Evolutionary conservation across 2,329 filamentous ascomycete genomes (phyloP).

Genomic region (Orbilia oligospora): DNA sequence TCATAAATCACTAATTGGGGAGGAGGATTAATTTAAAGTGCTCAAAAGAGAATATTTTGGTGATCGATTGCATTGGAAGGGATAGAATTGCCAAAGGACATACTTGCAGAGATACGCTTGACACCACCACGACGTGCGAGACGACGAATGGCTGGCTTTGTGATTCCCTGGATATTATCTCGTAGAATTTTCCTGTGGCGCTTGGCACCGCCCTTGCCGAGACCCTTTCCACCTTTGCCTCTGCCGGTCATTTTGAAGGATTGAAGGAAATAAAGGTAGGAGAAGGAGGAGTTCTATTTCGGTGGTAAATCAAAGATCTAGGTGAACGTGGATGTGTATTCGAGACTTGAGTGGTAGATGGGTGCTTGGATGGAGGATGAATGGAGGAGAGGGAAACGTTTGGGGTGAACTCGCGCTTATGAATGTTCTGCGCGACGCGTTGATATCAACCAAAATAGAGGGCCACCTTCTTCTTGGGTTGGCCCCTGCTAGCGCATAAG

Average conservation of each 20-base stretch:
- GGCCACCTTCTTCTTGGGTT: no score
- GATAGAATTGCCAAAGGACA: neutral
- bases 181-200: conserved; percentile 99
- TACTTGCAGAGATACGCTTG: conserved; percentile 96
- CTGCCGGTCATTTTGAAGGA: conserved; percentile 52
- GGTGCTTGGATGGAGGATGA: neutral
- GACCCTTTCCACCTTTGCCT: conserved; percentile 96
- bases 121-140: conserved; percentile 99
- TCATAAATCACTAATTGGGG: conserved; percentile 76
- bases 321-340: neutral
- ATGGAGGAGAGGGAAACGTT: neutral
- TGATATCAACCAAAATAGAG: conserved; percentile 53
- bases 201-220: conserved; percentile 98
- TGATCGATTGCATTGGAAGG: no score
- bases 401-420: conserved; percentile 45
- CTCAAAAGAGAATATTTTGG: neutral
- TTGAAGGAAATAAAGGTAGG: neutral
- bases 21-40: neutral
- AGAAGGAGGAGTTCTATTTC: neutral
- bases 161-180: conserved; percentile 99
- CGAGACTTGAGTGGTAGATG: neutral
- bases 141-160: conserved; percentile 98
- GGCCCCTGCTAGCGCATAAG: no score
- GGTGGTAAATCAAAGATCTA: conserved; percentile 3
- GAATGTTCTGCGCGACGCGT: conserved; percentile 54